phyloP scores from a whole-genome alignment of 1,284 basidiomycete species.

The Chalciporus sp. region DNA sequence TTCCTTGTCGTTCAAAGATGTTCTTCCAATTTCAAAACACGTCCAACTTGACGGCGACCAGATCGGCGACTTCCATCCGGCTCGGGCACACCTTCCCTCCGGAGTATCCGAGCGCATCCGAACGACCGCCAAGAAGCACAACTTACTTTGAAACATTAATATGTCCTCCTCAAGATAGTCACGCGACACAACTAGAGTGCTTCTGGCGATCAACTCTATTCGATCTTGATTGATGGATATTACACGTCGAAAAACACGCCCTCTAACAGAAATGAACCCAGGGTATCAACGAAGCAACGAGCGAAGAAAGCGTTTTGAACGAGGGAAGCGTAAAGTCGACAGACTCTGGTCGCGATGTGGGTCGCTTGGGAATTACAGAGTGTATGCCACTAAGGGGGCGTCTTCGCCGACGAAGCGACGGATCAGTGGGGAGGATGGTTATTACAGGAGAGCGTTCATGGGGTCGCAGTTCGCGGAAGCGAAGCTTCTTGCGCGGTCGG shows the following conservation, averaged over 20 bases:
- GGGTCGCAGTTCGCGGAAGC: conserved; percentile 20
- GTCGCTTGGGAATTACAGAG: conserved; percentile 23
- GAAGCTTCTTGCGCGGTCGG: conserved; percentile 26
- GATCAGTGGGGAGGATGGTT: conserved; percentile 19
- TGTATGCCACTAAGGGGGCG: conserved; percentile 7
- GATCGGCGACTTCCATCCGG: too few relatives aligned
- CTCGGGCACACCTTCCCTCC: too few relatives aligned
- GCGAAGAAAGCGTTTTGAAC: conserved; percentile 29
- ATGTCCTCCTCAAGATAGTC: too few relatives aligned
- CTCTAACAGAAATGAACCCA: conserved; percentile 29
- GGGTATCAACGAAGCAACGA: conserved; percentile 34
- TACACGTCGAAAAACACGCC: not conserved
- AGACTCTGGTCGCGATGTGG: conserved; percentile 20
- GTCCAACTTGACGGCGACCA: too few relatives aligned
- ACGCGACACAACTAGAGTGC: too few relatives aligned
- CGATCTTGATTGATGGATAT: too few relatives aligned
- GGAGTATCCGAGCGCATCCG: too few relatives aligned
- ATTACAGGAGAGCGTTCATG: conserved; percentile 1
- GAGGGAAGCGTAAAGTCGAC: conserved; percentile 36
- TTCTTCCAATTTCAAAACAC: too few relatives aligned
- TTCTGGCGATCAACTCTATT: too few relatives aligned
- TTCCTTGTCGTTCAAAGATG: too few relatives aligned
- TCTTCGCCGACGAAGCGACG: conserved; percentile 14
- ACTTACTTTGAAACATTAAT: too few relatives aligned
- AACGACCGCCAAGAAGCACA: too few relatives aligned